Evolutionary conservation across 257 asterid genomes (phyloP), one percentile per base, ranked within the genome.

Genomic region (Rubia yunnanensis): DNA sequence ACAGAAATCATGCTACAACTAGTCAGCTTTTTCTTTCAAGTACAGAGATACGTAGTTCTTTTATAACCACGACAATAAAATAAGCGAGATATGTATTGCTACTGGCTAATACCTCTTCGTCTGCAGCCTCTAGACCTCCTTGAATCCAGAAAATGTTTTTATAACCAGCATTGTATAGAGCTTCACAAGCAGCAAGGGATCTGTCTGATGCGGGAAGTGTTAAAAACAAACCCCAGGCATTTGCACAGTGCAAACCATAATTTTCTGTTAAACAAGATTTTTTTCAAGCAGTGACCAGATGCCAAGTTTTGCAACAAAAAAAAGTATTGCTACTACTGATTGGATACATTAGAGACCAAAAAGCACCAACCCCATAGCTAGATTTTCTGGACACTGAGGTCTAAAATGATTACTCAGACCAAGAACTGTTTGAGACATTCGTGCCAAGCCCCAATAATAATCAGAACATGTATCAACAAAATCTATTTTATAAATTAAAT

Each of bases 181-280:
- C 65, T 78, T 92, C 98, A 87, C 95, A 92, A 79, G 98, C 98
- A 63, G 98, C 98, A 80, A 92, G 94, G 73, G 98, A 92, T 83
- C 98, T 92, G 84, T 77, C 83, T 79, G 84, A 78, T 82, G 66
- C 70, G 71, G 1, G 14, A 64, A 48, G 59, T 28, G 56, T 46
- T 46, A 64, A 64, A 46, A 64, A 20, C 9, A 46, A n/a, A 64
- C 55, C 14, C 22, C 11, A 27, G 57, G 26, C 23, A 64, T 44
- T 64, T 64, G 41, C 57, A 44, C 68, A 64, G 31, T 18, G 4
- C 27, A n/a, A 14, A 44, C 11, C 50, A 44, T 15, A 38, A 63
- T 24, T 49, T 63, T 32, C 5, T 62, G 34, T 38, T 62, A 5
- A 36, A 62, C 30, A 62, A 22, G 3, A 23, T 36, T 13, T 17